Evolutionary conservation across 2,329 filamentous ascomycete species (phyloP), one percentile per base, ranked within the genome.

Genomic region (Zasmidium angulare): DNA sequence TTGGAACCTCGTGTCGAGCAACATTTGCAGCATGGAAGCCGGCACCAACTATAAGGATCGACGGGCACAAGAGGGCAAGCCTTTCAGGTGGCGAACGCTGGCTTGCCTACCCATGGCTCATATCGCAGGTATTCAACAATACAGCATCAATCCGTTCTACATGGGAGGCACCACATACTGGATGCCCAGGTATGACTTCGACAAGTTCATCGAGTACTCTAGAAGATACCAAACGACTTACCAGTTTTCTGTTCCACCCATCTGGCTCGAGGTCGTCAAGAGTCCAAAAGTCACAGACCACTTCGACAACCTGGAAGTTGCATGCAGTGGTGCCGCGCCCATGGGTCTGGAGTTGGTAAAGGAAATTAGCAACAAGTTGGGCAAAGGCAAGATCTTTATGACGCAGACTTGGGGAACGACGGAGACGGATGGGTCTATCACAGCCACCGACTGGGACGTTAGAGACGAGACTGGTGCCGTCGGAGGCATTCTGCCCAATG

Each of bases 171-270:
- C 69, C 3, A 69, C 83, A 2, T 87, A 84, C 75, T 88, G 85
- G 85, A 87, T 88, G 85, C 75, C 79, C 2, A 78, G 76, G 46
- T 88, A 88, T 69, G 79, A 84, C 60, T 84, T 85, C 59, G 68
- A 71, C 1, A 74, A 79, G 40, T 86, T 88, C 68, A 76, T 87
- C 54, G 72, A 75, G 43, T 81, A 85, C 70, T 78, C 76, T 65
- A 77, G 77, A 46, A 75, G 77, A 51, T 81, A 83, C 66, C 71
- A 72, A 11, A 78, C 86, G 61, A 86, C 82, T 0, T 74, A 71
- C 53, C 81, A 87, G 68, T 84, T 85, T 69, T 83, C 79, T 3
- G 85, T 87, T 1, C 86, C 86, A 9, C 84, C 85, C 1, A 84
- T 88, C 56, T 86, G 78, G 65, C 77, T 86, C 14, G 77, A 81